These are phyloP conservation scores for Tuber brumale DNA, from an alignment of 495 filamentous ascomycete genomes.

Conservation along the genomic window DNA sequence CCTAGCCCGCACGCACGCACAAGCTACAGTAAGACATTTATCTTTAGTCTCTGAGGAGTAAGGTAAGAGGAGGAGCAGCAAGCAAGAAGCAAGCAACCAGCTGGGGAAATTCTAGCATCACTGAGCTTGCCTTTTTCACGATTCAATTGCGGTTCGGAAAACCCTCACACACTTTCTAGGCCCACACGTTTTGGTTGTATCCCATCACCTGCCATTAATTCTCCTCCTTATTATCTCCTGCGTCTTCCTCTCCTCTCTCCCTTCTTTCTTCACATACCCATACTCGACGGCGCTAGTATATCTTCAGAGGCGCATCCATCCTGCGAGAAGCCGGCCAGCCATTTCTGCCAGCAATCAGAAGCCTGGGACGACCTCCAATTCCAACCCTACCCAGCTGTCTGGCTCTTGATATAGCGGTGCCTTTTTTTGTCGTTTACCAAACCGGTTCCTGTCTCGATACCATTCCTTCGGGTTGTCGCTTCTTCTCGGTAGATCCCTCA, in stretches of 20 bases:
- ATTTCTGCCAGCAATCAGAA: slow-evolving; percentile 38
- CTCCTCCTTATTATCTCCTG: slow-evolving; percentile 25
- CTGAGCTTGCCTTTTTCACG: not conserved
- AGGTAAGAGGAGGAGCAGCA: not conserved
- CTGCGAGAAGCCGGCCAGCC: slow-evolving; percentile 22
- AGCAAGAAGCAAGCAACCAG: slow-evolving; percentile 2
- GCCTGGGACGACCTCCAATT: slow-evolving; percentile 14
- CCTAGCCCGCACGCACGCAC: slow-evolving; percentile 27
- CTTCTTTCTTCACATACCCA: slow-evolving; percentile 24
- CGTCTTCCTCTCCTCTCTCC: slow-evolving; percentile 24
- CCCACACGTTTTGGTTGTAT: slow-evolving; percentile 4
- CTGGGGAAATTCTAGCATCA: not conserved
- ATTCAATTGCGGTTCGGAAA: slow-evolving; percentile 5
- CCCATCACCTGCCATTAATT: slow-evolving; percentile 24
- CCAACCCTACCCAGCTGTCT: not conserved
- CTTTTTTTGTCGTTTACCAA: slow-evolving; percentile 26
- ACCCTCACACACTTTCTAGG: slow-evolving; percentile 3
- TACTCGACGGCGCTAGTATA: slow-evolving; percentile 38
- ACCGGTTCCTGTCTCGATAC: slow-evolving; percentile 32
- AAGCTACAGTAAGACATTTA: slow-evolving; percentile 29
- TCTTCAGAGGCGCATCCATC: slow-evolving; percentile 29
- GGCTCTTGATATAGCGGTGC: slow-evolving; percentile 8
- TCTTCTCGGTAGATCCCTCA: slow-evolving; percentile 36
- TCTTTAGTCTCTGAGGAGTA: slow-evolving; percentile 8
- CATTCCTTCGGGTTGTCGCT: slow-evolving; percentile 35